Conservation (phyloP, 106 monocot species). For the Cymbidium sinense region DNA sequence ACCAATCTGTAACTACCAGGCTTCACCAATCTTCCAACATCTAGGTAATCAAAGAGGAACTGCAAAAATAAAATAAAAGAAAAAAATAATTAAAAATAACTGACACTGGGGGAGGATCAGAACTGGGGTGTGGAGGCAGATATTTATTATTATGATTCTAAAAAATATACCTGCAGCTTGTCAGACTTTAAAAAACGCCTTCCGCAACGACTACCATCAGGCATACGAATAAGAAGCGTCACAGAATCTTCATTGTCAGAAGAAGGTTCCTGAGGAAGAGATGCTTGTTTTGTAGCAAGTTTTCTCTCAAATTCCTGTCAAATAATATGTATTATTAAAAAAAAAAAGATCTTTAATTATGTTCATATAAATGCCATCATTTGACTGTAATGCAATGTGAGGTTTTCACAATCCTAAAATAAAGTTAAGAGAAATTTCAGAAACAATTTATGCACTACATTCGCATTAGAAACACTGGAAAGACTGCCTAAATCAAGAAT, state of each 20-base stretch:
- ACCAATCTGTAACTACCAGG: conserved; percentile 96
- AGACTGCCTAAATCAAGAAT: not conserved
- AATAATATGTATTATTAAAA: not conserved
- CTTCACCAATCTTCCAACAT: conserved; percentile 63
- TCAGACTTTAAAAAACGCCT: conserved; percentile 92
- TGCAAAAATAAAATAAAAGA: conserved; percentile 39
- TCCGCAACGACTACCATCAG: conserved; percentile 81
- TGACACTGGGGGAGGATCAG: not conserved
- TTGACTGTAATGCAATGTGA: not conserved
- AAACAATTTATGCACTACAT: no score
- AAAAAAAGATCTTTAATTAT: not conserved
- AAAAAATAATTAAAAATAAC: conserved; percentile 5
- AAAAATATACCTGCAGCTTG: conserved; percentile 64
- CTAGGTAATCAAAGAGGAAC: conserved; percentile 87
- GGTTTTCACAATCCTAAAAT: not conserved
- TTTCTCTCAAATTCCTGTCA: conserved; percentile 68
- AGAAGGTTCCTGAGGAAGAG: conserved; percentile 69
- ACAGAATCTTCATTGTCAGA: conserved; percentile 67
- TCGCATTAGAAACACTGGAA: not conserved
- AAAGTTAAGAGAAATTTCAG: not conserved
- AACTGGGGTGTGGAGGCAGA: not conserved
- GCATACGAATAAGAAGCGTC: conserved; percentile 83
- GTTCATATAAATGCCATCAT: not conserved
- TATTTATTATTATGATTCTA: not conserved
- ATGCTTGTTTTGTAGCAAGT: conserved; percentile 75